A percentile compares a stretch with the other conserved stretches of the same genome.
These are phyloP conservation scores for Epichloe aotearoae DNA, from an alignment of 2,329 filamentous ascomycete genomes.

Conservation along the genomic window DNA sequence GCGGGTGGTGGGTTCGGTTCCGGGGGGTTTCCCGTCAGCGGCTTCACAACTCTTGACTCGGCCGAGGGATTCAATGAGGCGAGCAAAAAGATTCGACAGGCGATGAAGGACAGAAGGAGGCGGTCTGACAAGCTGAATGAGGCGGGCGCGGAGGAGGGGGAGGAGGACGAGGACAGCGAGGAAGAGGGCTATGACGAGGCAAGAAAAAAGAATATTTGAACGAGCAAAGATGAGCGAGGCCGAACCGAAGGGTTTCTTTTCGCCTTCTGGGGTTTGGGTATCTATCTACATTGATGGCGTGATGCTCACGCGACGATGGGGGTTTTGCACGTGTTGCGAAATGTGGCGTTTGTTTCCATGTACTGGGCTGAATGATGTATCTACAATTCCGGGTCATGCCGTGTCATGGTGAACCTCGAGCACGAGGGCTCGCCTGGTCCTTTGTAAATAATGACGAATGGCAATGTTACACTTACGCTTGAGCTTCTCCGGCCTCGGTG, in stretches of 20 bases:
- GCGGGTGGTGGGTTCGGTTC: slow-evolving; percentile 49
- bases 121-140: slow-evolving; percentile 33
- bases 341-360: too few species aligned
- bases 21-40: slow-evolving; percentile 51
- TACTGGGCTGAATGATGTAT: too few species aligned
- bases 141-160: slow-evolving; percentile 23
- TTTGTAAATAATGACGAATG: too few species aligned
- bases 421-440: too few species aligned
- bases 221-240: neutral
- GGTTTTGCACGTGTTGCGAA: neutral
- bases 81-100: slow-evolving; percentile 67
- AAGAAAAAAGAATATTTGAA: slow-evolving; percentile 27
- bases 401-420: too few species aligned
- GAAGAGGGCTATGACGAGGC: slow-evolving; percentile 29
- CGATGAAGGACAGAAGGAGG: slow-evolving; percentile 56
- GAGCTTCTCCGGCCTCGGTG: too few species aligned
- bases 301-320: neutral
- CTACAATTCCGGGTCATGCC: too few species aligned
- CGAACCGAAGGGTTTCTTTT: neutral
- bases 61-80: slow-evolving; percentile 70
- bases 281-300: neutral
- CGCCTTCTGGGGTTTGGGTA: neutral
- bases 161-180: slow-evolving; percentile 28
- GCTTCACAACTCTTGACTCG: slow-evolving; percentile 54
- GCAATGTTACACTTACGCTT: too few species aligned